A percentile compares a stretch with the other conserved stretches of the same genome.
Conservation (phyloP, 108 stramenopile genomes). For the Nitzschia putrida region DNA sequence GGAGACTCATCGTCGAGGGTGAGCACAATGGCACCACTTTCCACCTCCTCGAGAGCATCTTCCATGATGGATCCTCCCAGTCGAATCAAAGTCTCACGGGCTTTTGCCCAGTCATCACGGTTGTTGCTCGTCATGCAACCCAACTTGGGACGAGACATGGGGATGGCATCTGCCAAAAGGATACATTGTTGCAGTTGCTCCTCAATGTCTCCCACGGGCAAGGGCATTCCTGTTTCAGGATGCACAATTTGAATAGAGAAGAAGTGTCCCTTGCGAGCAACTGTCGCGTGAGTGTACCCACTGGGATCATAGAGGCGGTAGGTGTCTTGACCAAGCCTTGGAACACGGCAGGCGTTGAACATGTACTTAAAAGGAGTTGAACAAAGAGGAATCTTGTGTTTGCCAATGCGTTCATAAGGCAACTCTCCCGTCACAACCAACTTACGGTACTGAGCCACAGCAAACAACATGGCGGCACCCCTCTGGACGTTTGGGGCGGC, state of each 20-base stretch:
- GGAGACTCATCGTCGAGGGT: constrained; percentile 46
- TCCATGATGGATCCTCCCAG: constrained; percentile 31
- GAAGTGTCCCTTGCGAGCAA: constrained; percentile 58
- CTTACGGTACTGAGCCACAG: constrained; percentile 31
- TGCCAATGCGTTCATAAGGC: constrained; percentile 40
- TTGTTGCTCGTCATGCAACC: constrained; percentile 54
- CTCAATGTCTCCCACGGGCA: constrained; percentile 50
- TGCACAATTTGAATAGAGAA: constrained; percentile 55
- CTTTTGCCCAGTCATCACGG: constrained; percentile 56
- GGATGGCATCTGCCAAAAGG: constrained; percentile 30
- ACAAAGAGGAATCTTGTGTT: constrained; percentile 33
- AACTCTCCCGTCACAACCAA: constrained; percentile 31
- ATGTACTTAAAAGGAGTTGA: constrained; percentile 68
- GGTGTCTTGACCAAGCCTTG: constrained; percentile 43
- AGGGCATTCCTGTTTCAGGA: constrained; percentile 18
- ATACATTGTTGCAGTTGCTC: constrained; percentile 49
- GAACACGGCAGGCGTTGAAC: constrained; percentile 71
- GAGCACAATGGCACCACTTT: constrained; percentile 45
- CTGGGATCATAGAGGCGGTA: constrained; percentile 61
- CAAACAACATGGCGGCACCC: constrained; percentile 41
- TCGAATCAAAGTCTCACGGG: constrained; percentile 26
- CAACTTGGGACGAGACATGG: constrained; percentile 17
- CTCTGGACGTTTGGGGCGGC: constrained; percentile 23
- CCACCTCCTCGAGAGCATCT: constrained; percentile 33
- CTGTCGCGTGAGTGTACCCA: constrained; percentile 49